A percentile compares a stretch with the other conserved stretches of the same genome.
Conservation (phyloP, 495 filamentous ascomycete species). For the Extremus antarcticus region DNA sequence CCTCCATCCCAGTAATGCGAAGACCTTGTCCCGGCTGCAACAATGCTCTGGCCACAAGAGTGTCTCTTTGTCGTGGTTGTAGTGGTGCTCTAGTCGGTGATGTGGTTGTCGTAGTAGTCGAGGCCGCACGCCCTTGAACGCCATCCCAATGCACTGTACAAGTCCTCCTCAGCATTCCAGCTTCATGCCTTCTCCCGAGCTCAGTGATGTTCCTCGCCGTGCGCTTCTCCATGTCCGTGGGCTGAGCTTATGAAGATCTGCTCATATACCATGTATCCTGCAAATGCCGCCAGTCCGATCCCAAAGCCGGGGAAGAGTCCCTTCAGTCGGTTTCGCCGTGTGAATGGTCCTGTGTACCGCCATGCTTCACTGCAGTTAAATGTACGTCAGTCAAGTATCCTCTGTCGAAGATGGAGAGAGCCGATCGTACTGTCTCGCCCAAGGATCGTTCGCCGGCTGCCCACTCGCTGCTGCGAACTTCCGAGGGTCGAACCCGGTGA, state of each 20-base stretch:
- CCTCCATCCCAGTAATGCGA: no score
- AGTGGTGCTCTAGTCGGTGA: no score
- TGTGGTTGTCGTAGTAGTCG: no score
- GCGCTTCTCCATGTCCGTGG: conserved; percentile 35
- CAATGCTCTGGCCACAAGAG: no score
- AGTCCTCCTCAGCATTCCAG: not conserved
- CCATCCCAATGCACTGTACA: conserved; percentile 5
- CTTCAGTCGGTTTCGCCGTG: conserved; percentile 77
- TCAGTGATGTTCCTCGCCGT: conserved; percentile 18
- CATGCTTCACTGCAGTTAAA: conserved; percentile 63
- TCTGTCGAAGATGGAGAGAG: not conserved
- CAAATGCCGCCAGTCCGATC: conserved; percentile 82
- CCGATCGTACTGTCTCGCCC: conserved; percentile 59
- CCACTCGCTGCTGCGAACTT: conserved; percentile 60
- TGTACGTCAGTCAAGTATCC: not conserved
- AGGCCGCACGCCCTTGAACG: no score
- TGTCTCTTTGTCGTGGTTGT: not conserved
- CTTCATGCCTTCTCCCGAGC: not conserved
- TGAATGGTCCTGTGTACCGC: conserved; percentile 86
- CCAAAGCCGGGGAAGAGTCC: conserved; percentile 79
- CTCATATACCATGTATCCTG: conserved; percentile 79
- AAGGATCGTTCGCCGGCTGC: conserved; percentile 68
- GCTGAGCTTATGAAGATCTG: conserved; percentile 72
- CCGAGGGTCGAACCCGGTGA: conserved; percentile 74
- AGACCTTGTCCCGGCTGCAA: no score